Conservation (phyloP, 2,329 filamentous ascomycete species). For the Nemania sp. region DNA sequence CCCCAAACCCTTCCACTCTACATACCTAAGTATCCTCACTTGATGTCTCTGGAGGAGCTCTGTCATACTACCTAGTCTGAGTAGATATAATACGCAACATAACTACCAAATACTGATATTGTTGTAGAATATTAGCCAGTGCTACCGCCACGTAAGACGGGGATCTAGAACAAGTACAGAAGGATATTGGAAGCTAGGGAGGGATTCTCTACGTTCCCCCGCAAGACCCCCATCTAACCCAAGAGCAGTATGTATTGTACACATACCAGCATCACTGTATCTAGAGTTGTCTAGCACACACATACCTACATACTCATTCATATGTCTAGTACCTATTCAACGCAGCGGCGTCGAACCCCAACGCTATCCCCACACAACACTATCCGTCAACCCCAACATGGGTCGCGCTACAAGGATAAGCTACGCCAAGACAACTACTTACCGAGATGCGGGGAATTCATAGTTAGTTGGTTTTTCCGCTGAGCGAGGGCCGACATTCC, state of each 20-base stretch:
- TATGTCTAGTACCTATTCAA: neutral
- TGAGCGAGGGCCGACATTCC: slow-evolving; percentile 20
- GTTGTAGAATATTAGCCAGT: neutral
- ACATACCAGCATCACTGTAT: too few species aligned
- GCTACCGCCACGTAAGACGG: neutral
- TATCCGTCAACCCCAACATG: slow-evolving; percentile 11
- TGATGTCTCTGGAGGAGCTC: neutral
- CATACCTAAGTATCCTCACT: neutral
- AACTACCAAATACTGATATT: neutral
- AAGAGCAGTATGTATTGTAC: too few species aligned
- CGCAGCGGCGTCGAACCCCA: neutral
- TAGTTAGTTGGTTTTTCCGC: slow-evolving; percentile 12
- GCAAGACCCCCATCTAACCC: slow-evolving; percentile 2
- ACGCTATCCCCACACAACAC: slow-evolving; percentile 21
- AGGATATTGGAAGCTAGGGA: neutral
- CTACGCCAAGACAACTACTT: slow-evolving; percentile 12
- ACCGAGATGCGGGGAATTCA: slow-evolving; percentile 34
- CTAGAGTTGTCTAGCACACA: too few species aligned
- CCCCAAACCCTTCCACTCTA: neutral
- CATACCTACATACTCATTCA: too few species aligned
- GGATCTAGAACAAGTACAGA: neutral
- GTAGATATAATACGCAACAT: too few species aligned
- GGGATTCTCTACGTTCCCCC: neutral
- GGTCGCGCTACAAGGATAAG: slow-evolving; percentile 9
- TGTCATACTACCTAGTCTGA: neutral